These are phyloP conservation scores for Fusarium lateritium DNA, from an alignment of 2,329 filamentous ascomycete species.

Conservation along the genomic window DNA sequence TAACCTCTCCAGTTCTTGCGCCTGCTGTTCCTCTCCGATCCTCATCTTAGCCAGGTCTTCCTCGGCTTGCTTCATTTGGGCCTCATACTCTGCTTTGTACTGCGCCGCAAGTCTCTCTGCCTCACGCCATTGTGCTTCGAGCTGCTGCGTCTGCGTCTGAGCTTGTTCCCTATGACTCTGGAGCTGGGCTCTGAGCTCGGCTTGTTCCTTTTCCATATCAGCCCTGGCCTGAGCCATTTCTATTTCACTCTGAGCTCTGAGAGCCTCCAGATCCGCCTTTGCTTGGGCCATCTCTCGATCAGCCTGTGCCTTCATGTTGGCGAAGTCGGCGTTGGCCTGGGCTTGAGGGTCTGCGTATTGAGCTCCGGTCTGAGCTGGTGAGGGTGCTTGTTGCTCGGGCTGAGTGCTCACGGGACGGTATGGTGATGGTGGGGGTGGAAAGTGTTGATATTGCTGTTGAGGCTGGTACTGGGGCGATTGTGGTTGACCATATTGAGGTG, in stretches of 20 bases:
- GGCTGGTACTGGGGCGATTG: conserved; percentile 4
- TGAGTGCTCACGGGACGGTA: conserved; percentile 14
- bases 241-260: background rate
- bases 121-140: conserved; percentile 37
- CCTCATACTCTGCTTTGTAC: conserved; percentile 38
- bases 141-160: conserved; percentile 24
- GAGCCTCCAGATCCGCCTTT: background rate
- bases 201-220: background rate
- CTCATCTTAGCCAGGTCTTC: conserved; percentile 26
- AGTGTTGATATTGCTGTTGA: conserved; percentile 22
- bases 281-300: background rate
- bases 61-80: conserved; percentile 22
- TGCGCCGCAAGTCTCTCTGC: conserved; percentile 44
- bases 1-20: conserved; percentile 9
- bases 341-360: background rate
- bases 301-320: background rate
- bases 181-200: background rate
- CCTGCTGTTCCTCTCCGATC: conserved; percentile 20
- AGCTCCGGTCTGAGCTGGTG: background rate
- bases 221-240: conserved; percentile 3
- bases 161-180: conserved; percentile 1
- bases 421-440: conserved; percentile 4
- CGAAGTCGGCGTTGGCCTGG: background rate
- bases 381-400: background rate
- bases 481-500: conserved; percentile 15